phyloP scores from a whole-genome alignment of 495 filamentous ascomycete species.

The Lentithecium fluviatile region DNA sequence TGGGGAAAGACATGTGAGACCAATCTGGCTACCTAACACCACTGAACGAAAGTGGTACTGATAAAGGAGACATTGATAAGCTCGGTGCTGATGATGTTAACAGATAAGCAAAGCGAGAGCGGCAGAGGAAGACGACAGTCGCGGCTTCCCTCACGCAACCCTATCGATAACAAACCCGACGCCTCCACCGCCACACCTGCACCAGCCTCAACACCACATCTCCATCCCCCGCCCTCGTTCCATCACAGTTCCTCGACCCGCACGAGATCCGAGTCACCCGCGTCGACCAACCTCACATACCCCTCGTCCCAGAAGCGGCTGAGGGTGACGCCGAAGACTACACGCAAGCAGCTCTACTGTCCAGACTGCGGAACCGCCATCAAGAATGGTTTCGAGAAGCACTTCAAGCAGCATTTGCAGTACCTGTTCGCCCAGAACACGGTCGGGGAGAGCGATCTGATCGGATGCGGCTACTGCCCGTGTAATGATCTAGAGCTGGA shows the following conservation, averaged over 20 bases:
- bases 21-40: too few relatives aligned
- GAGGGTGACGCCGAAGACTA: background rate
- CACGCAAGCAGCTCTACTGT: background rate
- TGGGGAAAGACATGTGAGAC: background rate
- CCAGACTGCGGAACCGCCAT: background rate
- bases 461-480: background rate
- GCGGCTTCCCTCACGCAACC: background rate
- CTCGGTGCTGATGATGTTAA: too few relatives aligned
- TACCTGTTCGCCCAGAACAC: background rate
- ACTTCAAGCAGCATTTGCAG: background rate
- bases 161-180: background rate
- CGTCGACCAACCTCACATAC: background rate
- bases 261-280: background rate
- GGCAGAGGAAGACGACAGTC: too few relatives aligned
- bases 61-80: too few relatives aligned
- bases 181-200: background rate
- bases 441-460: background rate
- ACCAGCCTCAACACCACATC: background rate
- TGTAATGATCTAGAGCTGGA: background rate
- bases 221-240: background rate
- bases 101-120: background rate
- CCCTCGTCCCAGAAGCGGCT: background rate
- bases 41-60: too few relatives aligned
- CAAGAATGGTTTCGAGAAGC: constrained; percentile 2
- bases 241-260: background rate